phyloP scores from a whole-genome alignment of 2,329 filamentous ascomycete species.

The Beauveria bassiana region DNA sequence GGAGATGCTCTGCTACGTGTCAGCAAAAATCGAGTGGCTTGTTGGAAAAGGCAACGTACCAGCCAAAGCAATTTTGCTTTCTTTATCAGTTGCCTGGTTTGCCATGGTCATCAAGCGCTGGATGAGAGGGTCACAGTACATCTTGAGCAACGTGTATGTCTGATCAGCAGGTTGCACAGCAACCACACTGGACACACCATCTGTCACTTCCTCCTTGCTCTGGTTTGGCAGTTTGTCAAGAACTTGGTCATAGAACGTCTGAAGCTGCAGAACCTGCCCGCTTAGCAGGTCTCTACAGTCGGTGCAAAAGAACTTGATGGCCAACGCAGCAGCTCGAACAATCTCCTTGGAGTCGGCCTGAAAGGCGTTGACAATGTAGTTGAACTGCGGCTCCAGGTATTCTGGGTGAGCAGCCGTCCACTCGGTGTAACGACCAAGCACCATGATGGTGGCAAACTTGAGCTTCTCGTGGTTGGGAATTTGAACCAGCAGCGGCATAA shows the following conservation, averaged over 20 bases:
- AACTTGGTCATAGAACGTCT: slow-evolving; percentile 86
- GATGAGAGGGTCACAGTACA: slow-evolving; percentile 89
- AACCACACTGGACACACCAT: slow-evolving; percentile 88
- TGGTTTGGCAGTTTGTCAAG: slow-evolving; percentile 75
- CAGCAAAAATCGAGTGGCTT: background rate
- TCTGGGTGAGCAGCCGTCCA: slow-evolving; percentile 95
- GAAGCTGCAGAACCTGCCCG: slow-evolving; percentile 75
- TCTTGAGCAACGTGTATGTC: slow-evolving; percentile 76
- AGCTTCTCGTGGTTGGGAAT: slow-evolving; percentile 96
- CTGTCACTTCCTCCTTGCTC: slow-evolving; percentile 93
- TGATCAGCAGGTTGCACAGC: slow-evolving; percentile 75
- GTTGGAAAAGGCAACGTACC: slow-evolving; percentile 38
- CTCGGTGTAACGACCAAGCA: slow-evolving; percentile 90
- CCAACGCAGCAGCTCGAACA: slow-evolving; percentile 80
- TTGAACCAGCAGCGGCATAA: slow-evolving; percentile 88
- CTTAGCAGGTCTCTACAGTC: slow-evolving; percentile 86
- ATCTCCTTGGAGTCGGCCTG: slow-evolving; percentile 84
- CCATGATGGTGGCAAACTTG: slow-evolving; percentile 98
- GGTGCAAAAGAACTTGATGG: slow-evolving; percentile 94
- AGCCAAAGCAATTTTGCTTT: slow-evolving; percentile 77
- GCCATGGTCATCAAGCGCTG: slow-evolving; percentile 79
- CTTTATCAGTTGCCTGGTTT: slow-evolving; percentile 73
- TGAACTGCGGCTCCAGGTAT: slow-evolving; percentile 84
- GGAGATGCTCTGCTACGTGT: slow-evolving; percentile 62
- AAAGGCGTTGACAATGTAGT: slow-evolving; percentile 92